Evolutionary conservation across 1,139 yeast genomes (phyloP), one percentile per base, ranked within the genome.

Genomic region (Suhomyces bribrorum): DNA sequence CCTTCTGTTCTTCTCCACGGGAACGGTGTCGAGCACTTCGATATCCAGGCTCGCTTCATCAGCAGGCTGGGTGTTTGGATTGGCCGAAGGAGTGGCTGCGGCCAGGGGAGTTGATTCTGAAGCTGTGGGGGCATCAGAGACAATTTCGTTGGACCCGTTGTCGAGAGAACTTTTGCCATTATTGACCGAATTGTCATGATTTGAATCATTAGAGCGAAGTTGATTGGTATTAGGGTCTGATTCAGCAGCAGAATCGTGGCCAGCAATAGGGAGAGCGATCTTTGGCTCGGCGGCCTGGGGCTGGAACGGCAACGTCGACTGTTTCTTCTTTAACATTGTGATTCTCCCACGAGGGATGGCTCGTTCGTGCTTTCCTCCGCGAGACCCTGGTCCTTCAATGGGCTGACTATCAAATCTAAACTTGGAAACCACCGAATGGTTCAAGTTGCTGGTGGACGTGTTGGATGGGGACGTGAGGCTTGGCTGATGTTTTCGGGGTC

Each of bases 311-410:
- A 40, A 37, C 20, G 26, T 26, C 12, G 36, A 31, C 22, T 41
- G 40, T 11, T 33, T 40, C 38, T 40, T 36, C 29, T 42, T 42
- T 35, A 36, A 31, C 32, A 30, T 31, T 3, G 67, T 60, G 14
- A 64, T 45, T 42, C 57, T 53, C 0, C 74, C 73, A 27, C 60
- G 52, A 11, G 64, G 61, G 5, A 46, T 40, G 26, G 53, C 49
- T 29, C 54, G 40, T 2, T 54, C 54, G 11, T 38, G 32, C 36
- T 56, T 59, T 1, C 75, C 76, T 3, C 76, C 76, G 9, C 75
- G 54, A 3, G 75, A 69, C 0, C 76, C 76, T 0, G 75, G 73
- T 0, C 76, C 76, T 40, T 60, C 67, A 0, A 70, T 49, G 1
- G 76, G 76, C 23, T 54, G 52, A 15, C 56, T 49, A 46, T 70